Percentiles rank a stretch among this genome's conserved stretches.
phyloP scores from a whole-genome alignment of 305 asterid genomes.

The Ilex paraguariensis region DNA sequence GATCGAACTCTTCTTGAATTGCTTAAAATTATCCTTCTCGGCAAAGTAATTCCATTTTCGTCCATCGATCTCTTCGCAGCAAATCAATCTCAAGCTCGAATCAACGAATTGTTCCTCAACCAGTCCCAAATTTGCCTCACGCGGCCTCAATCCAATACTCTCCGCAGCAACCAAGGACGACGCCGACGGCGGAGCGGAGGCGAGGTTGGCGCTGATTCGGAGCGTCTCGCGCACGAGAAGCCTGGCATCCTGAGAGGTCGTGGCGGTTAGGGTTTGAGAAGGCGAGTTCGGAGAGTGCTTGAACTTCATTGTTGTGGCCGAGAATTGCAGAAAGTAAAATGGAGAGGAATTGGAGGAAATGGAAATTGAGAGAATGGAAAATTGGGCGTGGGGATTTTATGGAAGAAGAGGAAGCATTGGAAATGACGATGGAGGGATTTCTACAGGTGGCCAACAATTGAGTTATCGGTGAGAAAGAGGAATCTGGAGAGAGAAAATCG shows the following conservation, averaged over 20 bases:
- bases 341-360: no score
- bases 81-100: conserved; percentile 71
- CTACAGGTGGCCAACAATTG: no score
- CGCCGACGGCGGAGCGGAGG: conserved; percentile 62
- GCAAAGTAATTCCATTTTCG: conserved; percentile 81
- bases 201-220: conserved; percentile 94
- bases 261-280: conserved; percentile 55
- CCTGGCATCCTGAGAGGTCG: conserved; percentile 49
- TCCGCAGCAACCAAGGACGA: conserved; percentile 18
- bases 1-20: conserved; percentile 57
- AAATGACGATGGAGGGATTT: no score
- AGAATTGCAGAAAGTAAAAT: conserved; percentile 4
- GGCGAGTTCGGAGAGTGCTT: conserved; percentile 57
- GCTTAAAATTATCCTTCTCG: conserved; percentile 34
- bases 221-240: conserved; percentile 89
- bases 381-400: no score
- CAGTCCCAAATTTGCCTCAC: conserved; percentile 47
- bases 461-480: no score
- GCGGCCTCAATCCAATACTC: conserved; percentile 21
- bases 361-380: neutral
- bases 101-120: conserved; percentile 52
- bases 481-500: no score
- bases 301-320: conserved; percentile 48
- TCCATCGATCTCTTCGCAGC: conserved; percentile 92
- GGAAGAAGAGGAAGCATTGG: no score